Evolutionary conservation across 768 basidiomycete genomes (phyloP).

Genomic region (Boletales sp.): DNA sequence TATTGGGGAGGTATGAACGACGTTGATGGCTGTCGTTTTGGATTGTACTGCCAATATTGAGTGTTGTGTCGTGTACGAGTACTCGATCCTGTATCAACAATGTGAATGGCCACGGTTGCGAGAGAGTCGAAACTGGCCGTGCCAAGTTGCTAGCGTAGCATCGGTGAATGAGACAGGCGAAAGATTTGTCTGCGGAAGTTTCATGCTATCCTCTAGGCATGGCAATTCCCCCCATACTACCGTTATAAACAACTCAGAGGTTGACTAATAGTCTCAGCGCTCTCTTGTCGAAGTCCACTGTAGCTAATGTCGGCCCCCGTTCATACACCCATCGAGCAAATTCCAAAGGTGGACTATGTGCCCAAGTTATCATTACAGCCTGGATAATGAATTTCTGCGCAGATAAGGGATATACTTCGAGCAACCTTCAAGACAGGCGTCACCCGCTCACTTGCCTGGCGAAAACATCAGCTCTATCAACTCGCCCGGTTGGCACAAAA

Average conservation of each 20-base stretch:
- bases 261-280: too few species aligned
- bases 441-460: slow-evolving; percentile 53
- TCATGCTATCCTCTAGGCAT: too few species aligned
- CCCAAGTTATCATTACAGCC: background rate
- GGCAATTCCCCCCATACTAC: too few species aligned
- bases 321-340: slow-evolving; percentile 21
- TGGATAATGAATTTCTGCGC: background rate
- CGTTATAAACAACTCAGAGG: too few species aligned
- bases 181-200: too few species aligned
- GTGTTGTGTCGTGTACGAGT: background rate
- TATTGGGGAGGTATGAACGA: slow-evolving; percentile 24
- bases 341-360: slow-evolving; percentile 18
- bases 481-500: slow-evolving; percentile 61
- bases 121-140: too few species aligned
- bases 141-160: too few species aligned
- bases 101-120: too few species aligned
- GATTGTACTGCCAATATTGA: slow-evolving; percentile 4
- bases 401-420: slow-evolving; percentile 38
- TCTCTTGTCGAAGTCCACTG: too few species aligned
- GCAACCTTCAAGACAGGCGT: slow-evolving; percentile 49
- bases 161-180: too few species aligned
- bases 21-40: background rate
- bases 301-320: slow-evolving; percentile 9
- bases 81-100: too few species aligned
- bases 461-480: slow-evolving; percentile 61